phyloP scores from a whole-genome alignment of 1,284 basidiomycete species.

The Leccinum griseonigrum region DNA sequence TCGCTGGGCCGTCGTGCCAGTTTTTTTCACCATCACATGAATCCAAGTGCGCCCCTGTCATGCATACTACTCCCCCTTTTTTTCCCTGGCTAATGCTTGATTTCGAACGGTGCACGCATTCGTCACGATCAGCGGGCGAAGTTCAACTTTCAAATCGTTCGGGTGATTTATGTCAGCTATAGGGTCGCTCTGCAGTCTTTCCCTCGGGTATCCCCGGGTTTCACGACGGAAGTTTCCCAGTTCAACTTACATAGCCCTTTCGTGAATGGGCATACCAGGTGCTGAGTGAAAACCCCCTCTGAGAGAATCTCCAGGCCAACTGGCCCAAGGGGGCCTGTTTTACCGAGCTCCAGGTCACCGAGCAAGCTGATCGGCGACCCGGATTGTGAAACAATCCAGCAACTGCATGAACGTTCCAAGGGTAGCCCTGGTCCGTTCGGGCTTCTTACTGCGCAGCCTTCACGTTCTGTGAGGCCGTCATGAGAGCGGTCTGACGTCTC shows the following conservation, averaged over 20 bases:
- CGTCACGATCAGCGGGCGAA: background rate
- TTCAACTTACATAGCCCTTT: background rate
- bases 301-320: background rate
- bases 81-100: conserved; percentile 2
- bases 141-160: background rate
- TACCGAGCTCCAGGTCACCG: background rate
- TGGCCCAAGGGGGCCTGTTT: conserved; percentile 13
- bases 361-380: background rate
- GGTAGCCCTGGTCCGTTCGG: background rate
- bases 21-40: background rate
- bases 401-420: conserved; percentile 3
- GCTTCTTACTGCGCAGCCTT: conserved; percentile 15
- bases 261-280: background rate
- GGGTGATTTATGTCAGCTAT: background rate
- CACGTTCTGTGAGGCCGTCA: background rate
- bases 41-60: conserved; percentile 6
- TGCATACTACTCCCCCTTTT: background rate
- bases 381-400: conserved; percentile 1
- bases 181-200: background rate
- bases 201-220: conserved; percentile 20
- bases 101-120: conserved; percentile 6
- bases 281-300: too few species aligned
- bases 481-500: conserved; percentile 10
- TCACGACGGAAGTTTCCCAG: conserved; percentile 1
- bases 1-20: conserved; percentile 18